Percentiles rank a stretch among this genome's conserved stretches.
These are phyloP conservation scores for Tilletia horrida DNA, from an alignment of 1,284 basidiomycete species.

Conservation along the genomic window DNA sequence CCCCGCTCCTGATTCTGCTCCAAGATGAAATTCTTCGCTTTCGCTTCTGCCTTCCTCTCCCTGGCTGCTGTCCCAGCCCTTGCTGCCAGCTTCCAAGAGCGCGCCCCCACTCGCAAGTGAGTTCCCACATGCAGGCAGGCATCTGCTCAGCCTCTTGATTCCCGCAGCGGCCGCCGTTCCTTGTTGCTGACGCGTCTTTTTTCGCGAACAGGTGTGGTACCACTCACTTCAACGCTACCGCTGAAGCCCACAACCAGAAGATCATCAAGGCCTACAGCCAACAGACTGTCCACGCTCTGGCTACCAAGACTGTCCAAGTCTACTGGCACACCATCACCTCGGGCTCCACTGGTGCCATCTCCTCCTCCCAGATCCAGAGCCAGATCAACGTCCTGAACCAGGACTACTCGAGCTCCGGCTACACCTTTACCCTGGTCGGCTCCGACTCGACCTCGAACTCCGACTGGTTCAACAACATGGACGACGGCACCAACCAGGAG, in stretches of 20 bases:
- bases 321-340: slow-evolving; percentile 37
- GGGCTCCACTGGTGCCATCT: slow-evolving; percentile 26
- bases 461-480: slow-evolving; percentile 60
- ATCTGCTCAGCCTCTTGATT: not conserved
- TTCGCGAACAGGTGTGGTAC: slow-evolving; percentile 3
- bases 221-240: slow-evolving; percentile 1
- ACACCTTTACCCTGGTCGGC: slow-evolving; percentile 59
- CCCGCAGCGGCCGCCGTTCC: not conserved
- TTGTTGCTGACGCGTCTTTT: too few species aligned
- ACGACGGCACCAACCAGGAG: slow-evolving; percentile 57
- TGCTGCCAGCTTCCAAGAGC: slow-evolving; percentile 16
- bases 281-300: slow-evolving; percentile 20
- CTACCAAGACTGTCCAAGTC: slow-evolving; percentile 27
- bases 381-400: slow-evolving; percentile 59
- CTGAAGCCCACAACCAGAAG: slow-evolving; percentile 1
- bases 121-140: not conserved
- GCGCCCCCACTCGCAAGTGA: slow-evolving; percentile 16
- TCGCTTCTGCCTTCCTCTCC: slow-evolving; percentile 2
- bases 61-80: not conserved
- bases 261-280: slow-evolving; percentile 15
- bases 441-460: slow-evolving; percentile 58
- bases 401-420: slow-evolving; percentile 58
- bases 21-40: slow-evolving; percentile 10
- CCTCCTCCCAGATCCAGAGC: slow-evolving; percentile 57
- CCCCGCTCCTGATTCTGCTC: not conserved